These are phyloP conservation scores for Fomes fomentarius DNA, from an alignment of 1,284 basidiomycete genomes.

Conservation along the genomic window DNA sequence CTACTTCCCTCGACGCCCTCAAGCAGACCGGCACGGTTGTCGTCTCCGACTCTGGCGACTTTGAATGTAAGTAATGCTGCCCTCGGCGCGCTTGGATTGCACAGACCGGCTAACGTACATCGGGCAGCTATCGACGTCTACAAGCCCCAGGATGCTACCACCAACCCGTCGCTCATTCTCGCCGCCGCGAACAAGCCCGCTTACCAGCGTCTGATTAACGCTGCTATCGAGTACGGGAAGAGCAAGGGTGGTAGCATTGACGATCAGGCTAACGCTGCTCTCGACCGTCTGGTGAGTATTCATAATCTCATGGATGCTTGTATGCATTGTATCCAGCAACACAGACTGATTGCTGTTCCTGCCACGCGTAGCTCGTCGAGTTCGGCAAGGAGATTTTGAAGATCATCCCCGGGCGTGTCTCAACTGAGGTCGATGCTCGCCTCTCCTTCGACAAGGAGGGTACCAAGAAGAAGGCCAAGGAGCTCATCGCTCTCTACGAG, in stretches of 20 bases:
- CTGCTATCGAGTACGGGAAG: conserved; percentile 85
- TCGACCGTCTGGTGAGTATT: conserved; percentile 82
- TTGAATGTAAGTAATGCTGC: conserved; percentile 63
- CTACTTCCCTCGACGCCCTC: conserved; percentile 85
- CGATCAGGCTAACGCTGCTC: conserved; percentile 73
- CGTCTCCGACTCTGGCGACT: conserved; percentile 93
- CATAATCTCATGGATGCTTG: neutral
- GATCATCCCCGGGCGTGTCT: conserved; percentile 98
- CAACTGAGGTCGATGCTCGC: conserved; percentile 97
- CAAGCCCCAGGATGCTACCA: conserved; percentile 94
- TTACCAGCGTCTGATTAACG: conserved; percentile 86
- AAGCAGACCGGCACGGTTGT: conserved; percentile 92
- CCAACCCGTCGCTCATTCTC: conserved; percentile 93
- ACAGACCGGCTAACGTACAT: conserved; percentile 9
- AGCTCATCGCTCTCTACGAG: conserved; percentile 95
- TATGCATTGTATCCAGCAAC: neutral
- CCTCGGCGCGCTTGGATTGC: conserved; percentile 8
- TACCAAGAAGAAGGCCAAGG: conserved; percentile 91
- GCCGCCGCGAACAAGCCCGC: conserved; percentile 91
- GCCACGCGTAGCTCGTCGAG: conserved; percentile 75
- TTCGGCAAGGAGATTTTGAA: conserved; percentile 96
- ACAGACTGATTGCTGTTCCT: neutral
- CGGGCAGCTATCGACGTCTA: conserved; percentile 81
- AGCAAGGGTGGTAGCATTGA: conserved; percentile 77
- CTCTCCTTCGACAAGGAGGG: conserved; percentile 95